A percentile compares a stretch with the other conserved stretches of the same genome.
Conservation (phyloP, 192 early-diverging fungal species). For the Backusella mclennaniae region DNA sequence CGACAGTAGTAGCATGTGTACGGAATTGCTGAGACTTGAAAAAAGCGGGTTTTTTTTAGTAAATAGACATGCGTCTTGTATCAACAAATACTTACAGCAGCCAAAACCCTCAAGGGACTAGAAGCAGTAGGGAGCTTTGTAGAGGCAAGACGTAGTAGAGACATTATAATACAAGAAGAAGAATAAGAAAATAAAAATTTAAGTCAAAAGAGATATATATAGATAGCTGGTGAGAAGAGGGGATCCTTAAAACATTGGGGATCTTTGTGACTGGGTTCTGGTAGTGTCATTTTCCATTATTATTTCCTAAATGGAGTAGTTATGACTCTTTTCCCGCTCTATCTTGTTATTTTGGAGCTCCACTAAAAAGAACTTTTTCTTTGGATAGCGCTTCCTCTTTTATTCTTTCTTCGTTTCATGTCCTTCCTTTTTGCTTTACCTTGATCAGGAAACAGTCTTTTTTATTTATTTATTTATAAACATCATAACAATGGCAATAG, state of each 20-base stretch:
- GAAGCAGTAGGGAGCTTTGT: background rate
- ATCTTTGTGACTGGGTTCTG: background rate
- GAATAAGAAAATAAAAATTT: background rate
- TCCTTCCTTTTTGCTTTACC: background rate
- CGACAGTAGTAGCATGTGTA: constrained; percentile 22
- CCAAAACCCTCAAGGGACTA: background rate
- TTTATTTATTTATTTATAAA: background rate
- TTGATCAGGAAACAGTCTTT: background rate
- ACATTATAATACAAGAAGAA: constrained; percentile 1
- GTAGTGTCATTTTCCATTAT: background rate
- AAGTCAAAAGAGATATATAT: background rate
- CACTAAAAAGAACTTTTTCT: background rate
- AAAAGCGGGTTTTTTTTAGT: background rate
- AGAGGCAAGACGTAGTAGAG: background rate
- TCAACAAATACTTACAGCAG: background rate
- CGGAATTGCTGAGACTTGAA: constrained; percentile 11
- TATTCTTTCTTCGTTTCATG: background rate
- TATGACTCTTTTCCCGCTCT: background rate
- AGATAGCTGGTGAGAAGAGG: background rate
- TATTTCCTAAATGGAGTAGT: constrained; percentile 1
- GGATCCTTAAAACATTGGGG: constrained; percentile 2
- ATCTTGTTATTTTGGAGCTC: background rate
- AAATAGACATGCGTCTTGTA: background rate
- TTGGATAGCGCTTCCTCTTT: background rate
- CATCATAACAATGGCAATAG: background rate